Evolutionary conservation across 768 basidiomycete genomes (phyloP), one percentile per base, ranked within the genome.

Genomic region (Tubosaeta sp.): DNA sequence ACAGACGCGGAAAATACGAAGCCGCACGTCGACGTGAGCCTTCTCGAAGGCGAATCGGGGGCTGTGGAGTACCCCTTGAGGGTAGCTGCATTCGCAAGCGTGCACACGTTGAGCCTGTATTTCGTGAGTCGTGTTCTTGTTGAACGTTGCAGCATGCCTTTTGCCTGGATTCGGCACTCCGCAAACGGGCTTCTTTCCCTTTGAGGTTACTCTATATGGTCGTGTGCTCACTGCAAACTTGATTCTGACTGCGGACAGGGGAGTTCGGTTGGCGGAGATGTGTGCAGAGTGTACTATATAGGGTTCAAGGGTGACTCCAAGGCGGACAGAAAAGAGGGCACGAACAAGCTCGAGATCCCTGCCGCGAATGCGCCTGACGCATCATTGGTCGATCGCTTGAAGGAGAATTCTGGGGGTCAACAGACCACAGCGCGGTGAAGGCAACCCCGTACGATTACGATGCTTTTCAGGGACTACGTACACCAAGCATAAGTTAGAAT

Each of bases 291-390:
- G 34, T 94, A 86, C 63, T 94, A 84, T 61, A 62, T 93, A 39
- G 91, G 91, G 17, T 94, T 94, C 75, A 87, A 83, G 65, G 91
- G 91, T 38, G 86, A 90, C 57, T 73, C 76, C 43, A 73, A 76
- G 48, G 73, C 75, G 16, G 65, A 69, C 16, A 75, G 76, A 57
- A 83, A 79, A 56, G 85, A 87, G 48, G 77, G 71, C n/a, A 76
- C 76, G 33, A 79, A 77, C 43, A 83, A 80, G 64, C 74, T 86
- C 45, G 86, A 84, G 61, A 80, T 95, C 14, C 87, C 86, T 1
- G 88, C 91, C n/a, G 85, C 84, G 5, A 80, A 89, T 59, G 85
- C 88, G 1, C 82, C 86, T 0, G 91, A 94, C 57, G 84, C 88
- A 0, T 68, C 80, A 10, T 58, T 90, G 10, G 72, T 83, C 12